Percentiles rank a stretch among this genome's conserved stretches.
phyloP scores from a whole-genome alignment of 306 rosid genomes.

The Sechiopsis laciniata region DNA sequence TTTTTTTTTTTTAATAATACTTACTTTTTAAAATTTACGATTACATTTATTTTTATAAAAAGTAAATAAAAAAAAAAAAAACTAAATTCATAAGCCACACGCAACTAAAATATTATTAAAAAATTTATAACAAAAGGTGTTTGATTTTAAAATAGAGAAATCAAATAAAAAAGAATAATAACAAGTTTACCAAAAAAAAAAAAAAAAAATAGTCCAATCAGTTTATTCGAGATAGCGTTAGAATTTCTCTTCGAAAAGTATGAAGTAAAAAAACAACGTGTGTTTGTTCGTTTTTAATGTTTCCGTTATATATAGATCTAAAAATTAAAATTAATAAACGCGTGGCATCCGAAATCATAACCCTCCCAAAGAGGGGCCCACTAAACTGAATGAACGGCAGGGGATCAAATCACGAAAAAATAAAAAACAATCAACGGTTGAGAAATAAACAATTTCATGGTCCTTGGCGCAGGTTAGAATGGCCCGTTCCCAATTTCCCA shows the following conservation, averaged over 20 bases:
- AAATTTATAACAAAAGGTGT: too few species aligned
- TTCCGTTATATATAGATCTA: background rate
- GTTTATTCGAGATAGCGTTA: slow-evolving; percentile 18
- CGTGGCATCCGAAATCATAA: slow-evolving; percentile 22
- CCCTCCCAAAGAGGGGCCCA: background rate
- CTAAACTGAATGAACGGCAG: background rate
- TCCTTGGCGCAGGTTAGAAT: background rate
- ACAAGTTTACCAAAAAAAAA: too few species aligned
- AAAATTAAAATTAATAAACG: slow-evolving; percentile 18
- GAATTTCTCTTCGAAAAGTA: background rate
- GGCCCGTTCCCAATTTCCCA: background rate
- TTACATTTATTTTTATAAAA: too few species aligned
- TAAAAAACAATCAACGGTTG: background rate
- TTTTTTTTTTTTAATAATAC: too few species aligned
- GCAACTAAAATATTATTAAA: too few species aligned
- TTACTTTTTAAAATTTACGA: too few species aligned
- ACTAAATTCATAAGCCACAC: too few species aligned
- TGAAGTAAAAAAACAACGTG: too few species aligned
- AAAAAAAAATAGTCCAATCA: background rate
- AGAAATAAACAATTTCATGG: background rate
- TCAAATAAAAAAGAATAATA: too few species aligned
- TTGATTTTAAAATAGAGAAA: too few species aligned
- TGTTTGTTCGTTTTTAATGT: background rate
- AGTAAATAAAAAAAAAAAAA: too few species aligned
- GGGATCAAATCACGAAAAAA: background rate